A percentile compares a stretch with the other conserved stretches of the same genome.
These are phyloP conservation scores for Furcasterigmium sp. DNA, from an alignment of 2,329 filamentous ascomycete genomes.

Conservation along the genomic window DNA sequence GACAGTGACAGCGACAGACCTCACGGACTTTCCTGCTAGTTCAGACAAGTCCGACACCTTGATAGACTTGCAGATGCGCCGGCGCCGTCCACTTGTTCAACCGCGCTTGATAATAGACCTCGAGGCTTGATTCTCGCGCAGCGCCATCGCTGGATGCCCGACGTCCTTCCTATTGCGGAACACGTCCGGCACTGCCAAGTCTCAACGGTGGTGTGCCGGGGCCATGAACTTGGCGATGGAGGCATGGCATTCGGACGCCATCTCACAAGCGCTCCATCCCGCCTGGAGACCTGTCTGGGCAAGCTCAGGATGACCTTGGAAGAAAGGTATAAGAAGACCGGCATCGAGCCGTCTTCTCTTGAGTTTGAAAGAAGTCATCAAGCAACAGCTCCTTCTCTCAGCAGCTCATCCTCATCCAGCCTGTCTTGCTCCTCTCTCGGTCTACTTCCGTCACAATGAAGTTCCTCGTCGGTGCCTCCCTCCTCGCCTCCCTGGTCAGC, in stretches of 20 bases:
- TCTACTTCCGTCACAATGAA: constrained; percentile 27
- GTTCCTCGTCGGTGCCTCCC: constrained; percentile 26
- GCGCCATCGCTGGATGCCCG: not conserved
- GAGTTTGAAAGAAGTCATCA: not conserved
- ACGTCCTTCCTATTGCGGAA: not conserved
- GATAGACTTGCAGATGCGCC: not conserved
- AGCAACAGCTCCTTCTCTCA: not conserved
- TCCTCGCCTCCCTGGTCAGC: constrained; percentile 28
- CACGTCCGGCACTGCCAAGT: not conserved
- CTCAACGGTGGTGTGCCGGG: not conserved
- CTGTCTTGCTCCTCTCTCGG: not conserved
- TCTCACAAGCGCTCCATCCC: not conserved
- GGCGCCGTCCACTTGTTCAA: not conserved
- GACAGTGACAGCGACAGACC: too few species aligned
- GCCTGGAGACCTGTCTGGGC: too few species aligned
- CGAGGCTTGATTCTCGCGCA: not conserved
- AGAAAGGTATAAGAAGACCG: not conserved
- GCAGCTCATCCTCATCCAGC: not conserved
- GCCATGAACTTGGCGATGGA: not conserved
- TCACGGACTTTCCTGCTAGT: too few species aligned
- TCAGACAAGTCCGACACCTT: too few species aligned
- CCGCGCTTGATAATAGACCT: not conserved
- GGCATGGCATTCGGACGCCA: not conserved
- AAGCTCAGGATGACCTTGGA: too few species aligned
- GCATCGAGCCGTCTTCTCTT: not conserved